Evolutionary conservation across 164 flowering plant species (phyloP).

Genomic region (Litsea cubeba): DNA sequence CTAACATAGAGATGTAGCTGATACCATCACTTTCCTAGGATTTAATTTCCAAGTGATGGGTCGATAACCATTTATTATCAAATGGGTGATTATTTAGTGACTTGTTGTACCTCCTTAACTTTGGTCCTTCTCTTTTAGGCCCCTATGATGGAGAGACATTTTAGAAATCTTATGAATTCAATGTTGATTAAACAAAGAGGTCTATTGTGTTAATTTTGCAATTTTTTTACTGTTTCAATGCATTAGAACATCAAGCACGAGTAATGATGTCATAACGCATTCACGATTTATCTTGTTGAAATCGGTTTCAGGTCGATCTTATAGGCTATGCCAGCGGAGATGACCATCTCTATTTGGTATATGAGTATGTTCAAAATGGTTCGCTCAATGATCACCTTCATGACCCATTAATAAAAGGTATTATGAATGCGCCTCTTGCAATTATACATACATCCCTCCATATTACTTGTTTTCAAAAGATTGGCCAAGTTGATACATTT

Average conservation of each 20-base stretch:
- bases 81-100: too few relatives aligned
- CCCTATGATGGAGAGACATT: too few relatives aligned
- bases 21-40: too few relatives aligned
- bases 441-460: not conserved
- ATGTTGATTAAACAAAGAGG: too few relatives aligned
- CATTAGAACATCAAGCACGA: not conserved
- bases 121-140: too few relatives aligned
- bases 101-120: too few relatives aligned
- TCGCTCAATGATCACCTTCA: slow-evolving; percentile 66
- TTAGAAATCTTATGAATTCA: too few relatives aligned
- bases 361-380: slow-evolving; percentile 55
- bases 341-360: slow-evolving; percentile 59
- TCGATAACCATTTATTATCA: too few relatives aligned
- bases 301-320: slow-evolving; percentile 50
- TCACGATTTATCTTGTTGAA: not conserved
- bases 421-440: not conserved
- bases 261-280: too few relatives aligned
- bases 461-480: not conserved
- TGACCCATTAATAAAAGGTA: slow-evolving; percentile 57
- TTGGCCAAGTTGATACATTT: not conserved
- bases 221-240: not conserved
- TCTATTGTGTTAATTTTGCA: not conserved
- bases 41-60: too few relatives aligned
- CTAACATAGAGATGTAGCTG: too few relatives aligned
- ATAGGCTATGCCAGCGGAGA: slow-evolving; percentile 63